Percentiles rank a stretch among this genome's conserved stretches.
Conservation (phyloP, 352 stramenopile species). For the Phytopythium mirpurense region DNA sequence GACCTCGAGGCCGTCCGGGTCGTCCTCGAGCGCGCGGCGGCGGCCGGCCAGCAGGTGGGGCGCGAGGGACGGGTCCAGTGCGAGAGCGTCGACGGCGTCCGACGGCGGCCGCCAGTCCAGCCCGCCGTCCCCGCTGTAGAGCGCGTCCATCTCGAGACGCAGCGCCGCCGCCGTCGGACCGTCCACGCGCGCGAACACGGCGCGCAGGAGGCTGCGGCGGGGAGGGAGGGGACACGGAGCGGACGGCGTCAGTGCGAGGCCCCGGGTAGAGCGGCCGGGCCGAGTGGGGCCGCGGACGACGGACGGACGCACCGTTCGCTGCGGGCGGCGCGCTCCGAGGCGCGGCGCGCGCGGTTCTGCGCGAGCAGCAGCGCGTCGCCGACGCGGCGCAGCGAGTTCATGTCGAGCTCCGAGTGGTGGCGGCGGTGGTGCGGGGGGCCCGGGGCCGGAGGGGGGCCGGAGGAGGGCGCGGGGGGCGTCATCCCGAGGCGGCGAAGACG, state of each 20-base stretch:
- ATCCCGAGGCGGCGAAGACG: background rate
- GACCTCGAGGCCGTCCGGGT: slow-evolving; percentile 7
- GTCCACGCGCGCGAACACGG: slow-evolving; percentile 25
- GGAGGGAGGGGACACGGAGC: background rate
- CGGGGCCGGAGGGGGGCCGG: slow-evolving; percentile 7
- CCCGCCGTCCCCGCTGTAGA: too few species aligned
- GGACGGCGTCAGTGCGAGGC: background rate
- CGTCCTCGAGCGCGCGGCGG: slow-evolving; percentile 5
- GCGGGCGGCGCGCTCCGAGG: slow-evolving; percentile 56
- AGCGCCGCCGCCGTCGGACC: slow-evolving; percentile 10
- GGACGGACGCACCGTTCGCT: slow-evolving; percentile 48
- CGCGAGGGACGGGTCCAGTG: slow-evolving; percentile 10
- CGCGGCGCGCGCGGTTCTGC: slow-evolving; percentile 55
- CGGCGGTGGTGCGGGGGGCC: slow-evolving; percentile 18
- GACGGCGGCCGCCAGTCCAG: slow-evolving; percentile 10
- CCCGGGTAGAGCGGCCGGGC: background rate
- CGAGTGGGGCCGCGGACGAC: background rate
- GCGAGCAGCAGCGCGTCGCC: slow-evolving; percentile 64
- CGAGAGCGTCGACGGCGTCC: slow-evolving; percentile 1
- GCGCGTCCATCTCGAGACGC: slow-evolving; percentile 13
- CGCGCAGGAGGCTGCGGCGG: slow-evolving; percentile 14
- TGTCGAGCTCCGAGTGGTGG: slow-evolving; percentile 45
- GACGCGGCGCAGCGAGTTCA: slow-evolving; percentile 54
- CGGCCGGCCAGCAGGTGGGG: slow-evolving; percentile 3
- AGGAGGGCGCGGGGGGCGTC: background rate